Evolutionary conservation across 306 rosid species (phyloP), one percentile per base, ranked within the genome.

Genomic region (Sesbania bispinosa): DNA sequence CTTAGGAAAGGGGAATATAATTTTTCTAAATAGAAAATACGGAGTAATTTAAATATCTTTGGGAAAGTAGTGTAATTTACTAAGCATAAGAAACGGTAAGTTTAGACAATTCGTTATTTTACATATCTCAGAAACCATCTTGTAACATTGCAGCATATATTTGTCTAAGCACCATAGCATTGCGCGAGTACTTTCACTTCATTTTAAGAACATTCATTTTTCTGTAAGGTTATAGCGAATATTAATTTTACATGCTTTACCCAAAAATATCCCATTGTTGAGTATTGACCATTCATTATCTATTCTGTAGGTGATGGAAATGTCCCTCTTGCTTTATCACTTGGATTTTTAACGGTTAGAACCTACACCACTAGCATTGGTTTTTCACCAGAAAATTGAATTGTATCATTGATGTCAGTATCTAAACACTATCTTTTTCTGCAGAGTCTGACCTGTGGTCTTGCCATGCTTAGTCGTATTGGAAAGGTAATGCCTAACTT

Each of bases 321-420:
- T 5, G 86, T 94, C 71, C 99, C 99, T 32, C 11, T 89, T 57
- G 47, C 81, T 73, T 79, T 91, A 67, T 91, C 97, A 20, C 99
- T 91, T 74, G 99, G 99, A 50, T 76, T 91, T 47, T 80, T 94
- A 58, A 91, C 99, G 93, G 99, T 94, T 60, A 80, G 95, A 77
- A 58, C 73, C 36, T 38, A 10, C 41, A 72, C 54, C 48, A 55
- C 14, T 35, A 3, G 50, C 9, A 52, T 27, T 68, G 8, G 13
- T 32, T 69, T 33, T 52, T 67, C 36, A 32, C 45, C 33, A 48
- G 48, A 42, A 52, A 36, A 30, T 62, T 80, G 26, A 39, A 69
- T 30, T 62, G n/a, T 54, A 38, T 74, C 36, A 13, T 71, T 55
- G 38, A 30, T 71, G 21, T 60, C 63, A 61, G 15, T 26, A 23